Percentiles rank a stretch among this genome's conserved stretches.
Evolutionary conservation across 352 stramenopile genomes (phyloP).

Genomic region (Phytophthora rubi): DNA sequence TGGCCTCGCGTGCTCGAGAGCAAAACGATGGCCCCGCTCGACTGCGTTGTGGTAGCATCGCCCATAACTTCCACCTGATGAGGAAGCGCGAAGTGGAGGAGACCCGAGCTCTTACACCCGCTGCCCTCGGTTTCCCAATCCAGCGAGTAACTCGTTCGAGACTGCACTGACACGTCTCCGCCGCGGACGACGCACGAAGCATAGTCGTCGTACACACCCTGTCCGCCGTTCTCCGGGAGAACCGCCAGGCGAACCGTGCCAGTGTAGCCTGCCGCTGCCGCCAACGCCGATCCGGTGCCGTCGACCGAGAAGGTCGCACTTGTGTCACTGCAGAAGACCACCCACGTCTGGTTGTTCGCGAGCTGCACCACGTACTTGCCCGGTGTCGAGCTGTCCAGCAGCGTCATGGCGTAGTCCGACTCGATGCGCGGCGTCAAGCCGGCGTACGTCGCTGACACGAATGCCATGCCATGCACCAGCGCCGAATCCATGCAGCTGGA

Average conservation of each 20-base stretch:
- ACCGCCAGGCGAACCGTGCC: conserved; percentile 55
- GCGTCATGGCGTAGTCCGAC: conserved; percentile 47
- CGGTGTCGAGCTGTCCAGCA: conserved; percentile 36
- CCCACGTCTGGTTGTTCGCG: conserved; percentile 63
- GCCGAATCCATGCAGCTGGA: conserved; percentile 45
- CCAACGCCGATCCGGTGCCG: conserved; percentile 37
- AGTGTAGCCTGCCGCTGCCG: conserved; percentile 36
- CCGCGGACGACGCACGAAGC: conserved; percentile 49
- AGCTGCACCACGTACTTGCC: conserved; percentile 55
- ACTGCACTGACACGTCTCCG: conserved; percentile 44
- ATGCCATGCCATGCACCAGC: conserved; percentile 63
- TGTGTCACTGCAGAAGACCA: conserved; percentile 48
- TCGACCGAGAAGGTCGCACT: conserved; percentile 40
- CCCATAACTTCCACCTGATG: conserved; percentile 53
- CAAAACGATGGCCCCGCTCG: conserved; percentile 26
- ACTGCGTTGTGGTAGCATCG: conserved; percentile 13
- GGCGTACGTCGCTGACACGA: conserved; percentile 53
- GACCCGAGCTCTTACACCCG: conserved; percentile 35
- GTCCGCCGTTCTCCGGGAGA: conserved; percentile 35
- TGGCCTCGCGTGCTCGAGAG: conserved; percentile 57
- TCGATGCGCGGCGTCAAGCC: conserved; percentile 47
- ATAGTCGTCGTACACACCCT: conserved; percentile 51
- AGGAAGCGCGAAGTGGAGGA: conserved; percentile 59
- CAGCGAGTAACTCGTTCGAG: conserved; percentile 56
- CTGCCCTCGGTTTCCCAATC: conserved; percentile 49